Base-by-base conservation (phyloP, 2,329 filamentous ascomycete species). In the Alternaria consortialis region DNA sequence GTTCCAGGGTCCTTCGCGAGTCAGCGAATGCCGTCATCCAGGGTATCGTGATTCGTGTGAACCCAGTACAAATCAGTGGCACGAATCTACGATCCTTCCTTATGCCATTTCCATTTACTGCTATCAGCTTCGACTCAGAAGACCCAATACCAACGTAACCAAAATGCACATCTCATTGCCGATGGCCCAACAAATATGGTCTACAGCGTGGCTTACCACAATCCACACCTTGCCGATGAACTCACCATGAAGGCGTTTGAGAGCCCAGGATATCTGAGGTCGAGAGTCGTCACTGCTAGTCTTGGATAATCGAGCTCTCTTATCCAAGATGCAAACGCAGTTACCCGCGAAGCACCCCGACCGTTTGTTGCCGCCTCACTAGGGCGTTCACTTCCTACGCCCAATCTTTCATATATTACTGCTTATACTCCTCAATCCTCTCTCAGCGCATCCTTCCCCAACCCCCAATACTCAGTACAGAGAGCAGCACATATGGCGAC, bases 1-100 rank as follows among this genome's bases (percentile, higher is more conserved):
- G 53, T 53, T 60, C 56, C 67, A 68, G 64, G 69, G 67, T 64
- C 62, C 57, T 37, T 20, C 17, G 25, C 62, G 67, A 72, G 65
- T 71, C 70, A 70, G 55, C 31, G 25, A 40, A n/a, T 25, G 52
- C 29, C 31, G 20, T 43, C 42, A 62, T 65, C 53, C 36, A 32
- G n/a, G 29, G 46, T 27, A n/a, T 7, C 36, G 31, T 56, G 58
- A 64, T n/a, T 65, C 61, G 44, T 27, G 34, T 47, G 15, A 13
- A 25, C 17, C 11, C 7, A 11, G 4, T 25, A 56, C 46, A 56
- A 59, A 15, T 48, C n/a, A 36, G 7, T 11, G 29, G 37, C 27
- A 23, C 15, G 20, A 36, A 5, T 27, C 4, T 20, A 15, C 17
- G 13, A 17, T 37, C 2, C 15, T 42, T 17, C 12, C 6, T 8